These are phyloP conservation scores for Lodderomyces pseudojiufengensis DNA, from an alignment of 1,139 yeast genomes.

Conservation along the genomic window DNA sequence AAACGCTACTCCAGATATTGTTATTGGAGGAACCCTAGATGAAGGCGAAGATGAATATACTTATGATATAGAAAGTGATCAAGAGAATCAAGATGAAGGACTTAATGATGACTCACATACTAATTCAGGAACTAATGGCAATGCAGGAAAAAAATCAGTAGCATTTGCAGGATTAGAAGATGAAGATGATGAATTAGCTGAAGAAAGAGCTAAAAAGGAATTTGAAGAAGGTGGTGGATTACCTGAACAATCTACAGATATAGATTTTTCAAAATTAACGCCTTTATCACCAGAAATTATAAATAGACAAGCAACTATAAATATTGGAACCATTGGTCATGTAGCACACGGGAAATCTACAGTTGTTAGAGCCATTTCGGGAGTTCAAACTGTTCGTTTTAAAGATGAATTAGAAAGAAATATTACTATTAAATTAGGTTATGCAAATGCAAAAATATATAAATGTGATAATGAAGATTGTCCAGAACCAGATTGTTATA, in stretches of 20 bases:
- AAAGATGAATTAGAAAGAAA: conserved; percentile 98
- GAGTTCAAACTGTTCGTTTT: conserved; percentile 98
- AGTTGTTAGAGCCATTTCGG: conserved; percentile 97
- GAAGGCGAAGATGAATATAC: conserved; percentile 40
- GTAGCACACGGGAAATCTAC: conserved; percentile 96
- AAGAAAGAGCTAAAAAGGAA: conserved; percentile 67
- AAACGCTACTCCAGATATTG: conserved; percentile 79
- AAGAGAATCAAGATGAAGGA: conserved; percentile 38
- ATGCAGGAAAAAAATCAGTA: conserved; percentile 65
- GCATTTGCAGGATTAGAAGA: conserved; percentile 80
- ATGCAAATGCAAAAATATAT: conserved; percentile 98
- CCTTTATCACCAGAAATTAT: conserved; percentile 93
- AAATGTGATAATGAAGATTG: conserved; percentile 83
- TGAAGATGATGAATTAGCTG: conserved; percentile 59
- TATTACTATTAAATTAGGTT: conserved; percentile 96
- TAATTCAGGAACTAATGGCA: conserved; percentile 19
- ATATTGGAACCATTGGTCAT: conserved; percentile 98
- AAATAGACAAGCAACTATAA: conserved; percentile 98
- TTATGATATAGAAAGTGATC: conserved; percentile 48
- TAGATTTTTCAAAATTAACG: conserved; percentile 72
- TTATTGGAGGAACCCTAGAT: conserved; percentile 67
- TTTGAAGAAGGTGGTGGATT: conserved; percentile 98
- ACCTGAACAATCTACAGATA: conserved; percentile 91
- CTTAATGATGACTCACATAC: conserved; percentile 22
- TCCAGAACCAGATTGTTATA: conserved; percentile 94